Percentiles rank a stretch among this genome's conserved stretches.
These are phyloP conservation scores for Yamadazyma diddensiae DNA, from an alignment of 1,139 yeast genomes.

Conservation along the genomic window DNA sequence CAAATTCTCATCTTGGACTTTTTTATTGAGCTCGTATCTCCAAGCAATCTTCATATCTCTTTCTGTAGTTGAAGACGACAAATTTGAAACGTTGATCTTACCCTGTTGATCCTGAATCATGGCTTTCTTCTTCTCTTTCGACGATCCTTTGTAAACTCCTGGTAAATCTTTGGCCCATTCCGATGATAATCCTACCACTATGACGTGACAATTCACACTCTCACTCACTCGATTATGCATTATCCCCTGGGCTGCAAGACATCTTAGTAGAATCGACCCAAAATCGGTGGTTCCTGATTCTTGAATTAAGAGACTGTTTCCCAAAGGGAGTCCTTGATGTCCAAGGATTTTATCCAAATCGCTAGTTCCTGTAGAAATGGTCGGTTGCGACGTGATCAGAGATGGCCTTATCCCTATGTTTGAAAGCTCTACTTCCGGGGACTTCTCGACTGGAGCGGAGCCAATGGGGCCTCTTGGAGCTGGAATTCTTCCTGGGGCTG, in stretches of 20 bases:
- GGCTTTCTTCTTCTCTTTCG: slow-evolving; percentile 63
- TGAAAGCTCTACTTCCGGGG: slow-evolving; percentile 9
- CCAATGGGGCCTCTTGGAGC: slow-evolving; percentile 3
- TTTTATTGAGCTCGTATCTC: slow-evolving; percentile 70
- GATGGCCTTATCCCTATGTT: slow-evolving; percentile 77
- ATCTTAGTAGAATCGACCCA: slow-evolving; percentile 65
- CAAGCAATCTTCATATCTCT: slow-evolving; percentile 77
- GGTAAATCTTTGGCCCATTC: slow-evolving; percentile 76
- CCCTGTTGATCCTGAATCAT: slow-evolving; percentile 56
- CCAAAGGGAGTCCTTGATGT: slow-evolving; percentile 86
- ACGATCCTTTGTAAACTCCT: slow-evolving; percentile 71
- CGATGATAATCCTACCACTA: slow-evolving; percentile 61
- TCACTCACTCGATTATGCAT: slow-evolving; percentile 54
- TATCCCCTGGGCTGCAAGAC: slow-evolving; percentile 79
- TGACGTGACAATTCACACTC: slow-evolving; percentile 51
- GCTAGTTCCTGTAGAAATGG: slow-evolving; percentile 72
- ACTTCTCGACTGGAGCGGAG: slow-evolving; percentile 8
- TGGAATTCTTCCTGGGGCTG: slow-evolving; percentile 10
- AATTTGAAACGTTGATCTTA: slow-evolving; percentile 65
- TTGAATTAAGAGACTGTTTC: slow-evolving; percentile 66
- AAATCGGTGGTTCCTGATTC: slow-evolving; percentile 92
- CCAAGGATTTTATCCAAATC: slow-evolving; percentile 73
- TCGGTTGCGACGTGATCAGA: slow-evolving; percentile 66
- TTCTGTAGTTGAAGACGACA: slow-evolving; percentile 22
- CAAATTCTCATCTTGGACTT: slow-evolving; percentile 19